These are phyloP conservation scores for Aspergillus sp. DNA, from an alignment of 2,329 filamentous ascomycete species.

Conservation along the genomic window DNA sequence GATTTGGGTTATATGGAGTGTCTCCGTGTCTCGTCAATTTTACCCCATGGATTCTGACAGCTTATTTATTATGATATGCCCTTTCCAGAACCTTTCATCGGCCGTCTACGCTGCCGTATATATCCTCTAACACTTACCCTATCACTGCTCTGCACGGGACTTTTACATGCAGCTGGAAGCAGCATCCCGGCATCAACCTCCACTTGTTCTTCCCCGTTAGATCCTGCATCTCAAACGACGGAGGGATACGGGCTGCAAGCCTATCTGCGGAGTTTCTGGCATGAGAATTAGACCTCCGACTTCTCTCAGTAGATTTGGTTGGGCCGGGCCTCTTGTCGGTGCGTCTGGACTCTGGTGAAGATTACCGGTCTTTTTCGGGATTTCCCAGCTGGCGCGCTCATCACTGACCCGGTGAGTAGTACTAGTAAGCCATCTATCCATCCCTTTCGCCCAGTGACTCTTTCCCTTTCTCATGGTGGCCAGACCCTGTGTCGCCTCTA, in stretches of 20 bases:
- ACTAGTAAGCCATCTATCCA: constrained; percentile 1
- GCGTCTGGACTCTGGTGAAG: constrained; percentile 3
- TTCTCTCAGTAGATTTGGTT: constrained; percentile 4
- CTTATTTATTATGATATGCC: constrained; percentile 12
- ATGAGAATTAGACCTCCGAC: not conserved
- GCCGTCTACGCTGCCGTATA: constrained; percentile 13
- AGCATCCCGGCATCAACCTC: constrained; percentile 11
- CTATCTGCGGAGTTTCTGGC: not conserved
- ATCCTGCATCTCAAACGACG: constrained; percentile 7
- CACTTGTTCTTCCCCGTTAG: constrained; percentile 7
- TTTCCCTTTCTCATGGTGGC: constrained; percentile 5
- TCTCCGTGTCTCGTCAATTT: constrained; percentile 15
- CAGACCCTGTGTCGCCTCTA: constrained; percentile 5
- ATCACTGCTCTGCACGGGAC: constrained; percentile 16
- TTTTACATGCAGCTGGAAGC: constrained; percentile 15
- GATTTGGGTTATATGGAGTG: constrained; percentile 18
- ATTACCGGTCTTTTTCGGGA: constrained; percentile 3
- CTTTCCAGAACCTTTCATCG: constrained; percentile 25
- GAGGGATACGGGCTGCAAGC: constrained; percentile 1
- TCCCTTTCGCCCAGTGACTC: not conserved
- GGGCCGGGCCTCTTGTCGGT: constrained; percentile 1
- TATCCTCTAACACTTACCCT: constrained; percentile 10
- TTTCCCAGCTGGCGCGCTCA: not conserved
- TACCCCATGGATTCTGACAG: constrained; percentile 10
- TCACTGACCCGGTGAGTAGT: constrained; percentile 2